Evolutionary conservation across 2,329 filamentous ascomycete genomes (phyloP), one percentile per base, ranked within the genome.

Genomic region (Penicillium occitanis): DNA sequence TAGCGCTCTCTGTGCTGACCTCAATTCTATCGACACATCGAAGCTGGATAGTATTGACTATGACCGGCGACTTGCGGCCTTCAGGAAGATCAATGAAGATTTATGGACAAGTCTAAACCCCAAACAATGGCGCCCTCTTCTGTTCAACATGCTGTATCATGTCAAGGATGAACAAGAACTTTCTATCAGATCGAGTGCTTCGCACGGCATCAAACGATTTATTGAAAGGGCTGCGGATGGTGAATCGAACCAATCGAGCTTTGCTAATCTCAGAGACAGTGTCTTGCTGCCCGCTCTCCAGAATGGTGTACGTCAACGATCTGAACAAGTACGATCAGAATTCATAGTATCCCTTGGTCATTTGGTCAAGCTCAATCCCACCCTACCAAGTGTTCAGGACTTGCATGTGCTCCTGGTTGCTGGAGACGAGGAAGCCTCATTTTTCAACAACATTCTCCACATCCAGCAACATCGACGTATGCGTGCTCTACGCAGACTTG

Each of bases 371-470:
- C 82, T 85, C 50, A 88, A 95, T 73, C 84, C 90, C 0, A 79
- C 84, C 0, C 93, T 92, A 88, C 75, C 85, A 5, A 86, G 88
- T 2, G 85, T 98, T 46, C 84, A 86, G 35, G 93, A 96, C 75
- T 86, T 99, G 80, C 81, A 86, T 66, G 83, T 84, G 5, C 84
- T 99, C 11, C 84, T 95, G 46, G 85, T 86, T 8, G 85, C 82
- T 14, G 85, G 90, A 62, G 92, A 96, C 68, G 91, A 93, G 57
- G 91, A 91, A 72, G 87, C 88, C 11, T 91, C 91, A 0, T 97
- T 99, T 81, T 99, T 98, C 82, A 91, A 87, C 77, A 96, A 98
- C 72, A 88, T 98, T 53, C 82, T 98, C 42, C 93, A 95, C 73
- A 94, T 96, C 58, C 93, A 96, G 61, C 89, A 93, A 42, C 89